Evolutionary conservation across 108 stramenopile species (phyloP).

Genomic region (Conticribra guillardii): DNA sequence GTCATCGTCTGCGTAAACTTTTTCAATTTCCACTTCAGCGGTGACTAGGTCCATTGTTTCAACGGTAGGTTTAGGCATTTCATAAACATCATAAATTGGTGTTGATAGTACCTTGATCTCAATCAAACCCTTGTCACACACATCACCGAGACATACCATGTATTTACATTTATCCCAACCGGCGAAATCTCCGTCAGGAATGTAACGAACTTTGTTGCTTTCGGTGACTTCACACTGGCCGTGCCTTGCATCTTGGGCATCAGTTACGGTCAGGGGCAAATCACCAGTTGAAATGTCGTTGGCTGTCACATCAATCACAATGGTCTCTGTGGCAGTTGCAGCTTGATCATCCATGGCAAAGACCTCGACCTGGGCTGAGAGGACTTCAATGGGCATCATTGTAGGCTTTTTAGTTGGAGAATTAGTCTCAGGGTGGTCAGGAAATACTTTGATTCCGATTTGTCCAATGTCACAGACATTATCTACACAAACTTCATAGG

Average conservation of each 20-base stretch:
- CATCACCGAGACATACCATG: conserved; percentile 19
- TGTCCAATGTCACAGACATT: conserved; percentile 21
- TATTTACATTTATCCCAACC: conserved; percentile 33
- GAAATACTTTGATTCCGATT: conserved; percentile 21
- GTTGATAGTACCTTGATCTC: conserved; percentile 13
- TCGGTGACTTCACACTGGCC: conserved; percentile 31
- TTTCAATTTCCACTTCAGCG: neutral
- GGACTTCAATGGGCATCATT: neutral
- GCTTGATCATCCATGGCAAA: conserved; percentile 33
- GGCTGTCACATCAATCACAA: conserved; percentile 19
- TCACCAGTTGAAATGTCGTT: conserved; percentile 9
- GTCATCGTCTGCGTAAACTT: conserved; percentile 39
- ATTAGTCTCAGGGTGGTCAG: conserved; percentile 2
- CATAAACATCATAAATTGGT: neutral
- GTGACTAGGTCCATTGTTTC: neutral
- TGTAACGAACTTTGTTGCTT: conserved; percentile 37
- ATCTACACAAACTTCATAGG: conserved; percentile 16
- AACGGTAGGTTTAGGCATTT: neutral
- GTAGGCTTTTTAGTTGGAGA: conserved; percentile 6
- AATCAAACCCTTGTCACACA: conserved; percentile 19
- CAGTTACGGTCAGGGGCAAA: conserved; percentile 11
- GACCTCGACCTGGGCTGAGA: neutral
- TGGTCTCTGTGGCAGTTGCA: neutral
- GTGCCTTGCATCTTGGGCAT: conserved; percentile 22
- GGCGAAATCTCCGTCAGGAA: conserved; percentile 1